Conservation (phyloP, 805 yeast species). For the Wickerhamiella nectarea region DNA sequence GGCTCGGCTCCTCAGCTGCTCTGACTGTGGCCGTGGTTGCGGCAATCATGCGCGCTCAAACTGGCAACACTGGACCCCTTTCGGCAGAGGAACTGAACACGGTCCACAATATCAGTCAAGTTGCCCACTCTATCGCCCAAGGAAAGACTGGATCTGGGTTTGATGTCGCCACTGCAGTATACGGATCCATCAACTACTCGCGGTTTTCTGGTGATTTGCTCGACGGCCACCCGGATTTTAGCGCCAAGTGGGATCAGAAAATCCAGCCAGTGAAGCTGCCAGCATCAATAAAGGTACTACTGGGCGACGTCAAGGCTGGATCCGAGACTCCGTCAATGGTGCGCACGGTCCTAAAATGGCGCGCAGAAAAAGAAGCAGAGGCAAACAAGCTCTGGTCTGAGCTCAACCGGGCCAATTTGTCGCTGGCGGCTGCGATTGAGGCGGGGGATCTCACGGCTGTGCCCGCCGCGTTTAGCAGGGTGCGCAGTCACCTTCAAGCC, state of each 20-base stretch:
- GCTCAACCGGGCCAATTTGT: constrained; percentile 46
- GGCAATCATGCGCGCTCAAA: constrained; percentile 43
- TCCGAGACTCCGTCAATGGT: constrained; percentile 91
- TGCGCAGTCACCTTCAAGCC: constrained; percentile 44
- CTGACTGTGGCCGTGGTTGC: constrained; percentile 69
- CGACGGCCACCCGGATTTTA: constrained; percentile 20
- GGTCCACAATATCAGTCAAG: constrained; percentile 74
- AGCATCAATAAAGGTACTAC: constrained; percentile 47
- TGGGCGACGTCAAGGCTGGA: constrained; percentile 92
- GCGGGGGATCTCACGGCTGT: constrained; percentile 12
- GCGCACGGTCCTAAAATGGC: constrained; percentile 61
- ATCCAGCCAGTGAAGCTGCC: constrained; percentile 51
- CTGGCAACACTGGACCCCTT: constrained; percentile 20
- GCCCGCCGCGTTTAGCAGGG: constrained; percentile 20
- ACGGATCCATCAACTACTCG: constrained; percentile 71
- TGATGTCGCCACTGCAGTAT: constrained; percentile 92
- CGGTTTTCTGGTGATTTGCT: constrained; percentile 52
- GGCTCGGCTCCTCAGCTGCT: constrained; percentile 93
- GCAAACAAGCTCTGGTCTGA: constrained; percentile 39
- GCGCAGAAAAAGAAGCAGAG: constrained; percentile 35
- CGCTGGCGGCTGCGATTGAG: constrained; percentile 37
- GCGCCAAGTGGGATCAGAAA: constrained; percentile 43
- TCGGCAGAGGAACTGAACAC: constrained; percentile 11
- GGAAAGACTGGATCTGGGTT: constrained; percentile 94
- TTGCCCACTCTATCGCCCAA: constrained; percentile 88